Percentiles rank a stretch among this genome's conserved stretches.
Conservation (phyloP, 2,329 filamentous ascomycete genomes). For the Trichoderma hamatum region DNA sequence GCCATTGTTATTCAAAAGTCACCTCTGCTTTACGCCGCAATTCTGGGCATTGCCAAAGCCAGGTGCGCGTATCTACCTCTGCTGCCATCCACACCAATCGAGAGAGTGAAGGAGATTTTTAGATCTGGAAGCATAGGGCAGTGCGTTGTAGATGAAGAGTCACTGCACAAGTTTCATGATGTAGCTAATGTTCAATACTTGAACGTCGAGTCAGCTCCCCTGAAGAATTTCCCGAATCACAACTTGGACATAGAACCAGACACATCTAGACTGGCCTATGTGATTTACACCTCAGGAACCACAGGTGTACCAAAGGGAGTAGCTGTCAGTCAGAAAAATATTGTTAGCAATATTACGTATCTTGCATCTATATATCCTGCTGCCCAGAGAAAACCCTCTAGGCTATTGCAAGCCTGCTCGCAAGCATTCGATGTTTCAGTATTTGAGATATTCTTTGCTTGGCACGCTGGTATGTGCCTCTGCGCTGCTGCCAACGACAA, state of each 20-base stretch:
- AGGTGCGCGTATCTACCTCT: conserved; percentile 82
- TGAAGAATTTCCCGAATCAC: conserved; percentile 37
- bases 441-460: conserved; percentile 88
- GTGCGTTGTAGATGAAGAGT: conserved; percentile 47
- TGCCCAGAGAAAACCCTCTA: conserved; percentile 44
- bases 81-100: conserved; percentile 68
- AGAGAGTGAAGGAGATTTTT: conserved; percentile 65
- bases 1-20: conserved; percentile 80
- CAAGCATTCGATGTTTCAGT: conserved; percentile 87
- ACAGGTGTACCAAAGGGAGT: conserved; percentile 82
- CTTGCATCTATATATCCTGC: conserved; percentile 69
- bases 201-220: conserved; percentile 38
- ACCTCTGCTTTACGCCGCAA: conserved; percentile 68
- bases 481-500: conserved; percentile 75
- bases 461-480: conserved; percentile 76
- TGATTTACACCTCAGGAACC: conserved; percentile 82
- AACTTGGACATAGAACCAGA: conserved; percentile 47
- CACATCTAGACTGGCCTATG: conserved; percentile 66
- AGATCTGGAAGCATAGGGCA: conserved; percentile 56
- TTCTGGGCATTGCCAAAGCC: conserved; percentile 73
- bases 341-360: conserved; percentile 73
- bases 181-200: conserved; percentile 35
- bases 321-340: conserved; percentile 73
- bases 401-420: conserved; percentile 80
- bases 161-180: conserved; percentile 28